Percentiles rank a stretch among this genome's conserved stretches.
These are phyloP conservation scores for Pythium myriotylum DNA, from an alignment of 352 stramenopile genomes.

Conservation along the genomic window DNA sequence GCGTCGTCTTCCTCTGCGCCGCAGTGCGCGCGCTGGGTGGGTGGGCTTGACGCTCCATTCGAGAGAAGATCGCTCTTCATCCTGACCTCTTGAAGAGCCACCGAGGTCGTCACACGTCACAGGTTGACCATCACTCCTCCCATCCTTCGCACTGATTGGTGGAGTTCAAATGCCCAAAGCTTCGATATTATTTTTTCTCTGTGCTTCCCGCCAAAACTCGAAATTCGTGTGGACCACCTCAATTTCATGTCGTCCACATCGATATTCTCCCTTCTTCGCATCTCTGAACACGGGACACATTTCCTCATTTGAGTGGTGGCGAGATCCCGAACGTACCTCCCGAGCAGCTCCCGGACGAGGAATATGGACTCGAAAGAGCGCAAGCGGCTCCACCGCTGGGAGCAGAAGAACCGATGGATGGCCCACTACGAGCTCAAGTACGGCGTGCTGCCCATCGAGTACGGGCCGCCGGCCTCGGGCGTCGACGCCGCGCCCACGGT, in stretches of 20 bases:
- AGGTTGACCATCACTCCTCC: background rate
- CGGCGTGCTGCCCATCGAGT: slow-evolving; percentile 52
- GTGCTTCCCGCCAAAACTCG: too few relatives aligned
- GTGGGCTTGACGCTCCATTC: slow-evolving; percentile 9
- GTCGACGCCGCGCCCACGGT: slow-evolving; percentile 32
- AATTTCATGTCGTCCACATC: slow-evolving; percentile 14
- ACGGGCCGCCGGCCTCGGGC: slow-evolving; percentile 15
- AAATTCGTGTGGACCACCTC: too few relatives aligned
- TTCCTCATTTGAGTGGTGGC: slow-evolving; percentile 5
- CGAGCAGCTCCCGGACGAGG: slow-evolving; percentile 2
- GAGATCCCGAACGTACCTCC: slow-evolving; percentile 14
- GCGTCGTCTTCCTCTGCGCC: slow-evolving; percentile 11
- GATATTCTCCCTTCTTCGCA: background rate
- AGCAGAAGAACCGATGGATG: slow-evolving; percentile 73
- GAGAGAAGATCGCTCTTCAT: background rate
- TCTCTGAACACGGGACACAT: slow-evolving; percentile 12
- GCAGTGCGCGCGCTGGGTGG: slow-evolving; percentile 14
- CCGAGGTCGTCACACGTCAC: slow-evolving; percentile 7
- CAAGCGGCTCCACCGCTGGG: slow-evolving; percentile 61
- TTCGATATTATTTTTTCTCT: too few relatives aligned
- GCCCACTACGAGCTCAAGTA: slow-evolving; percentile 65
- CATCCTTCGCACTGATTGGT: slow-evolving; percentile 11
- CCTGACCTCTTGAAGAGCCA: too few relatives aligned
- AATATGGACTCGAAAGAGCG: slow-evolving; percentile 42
- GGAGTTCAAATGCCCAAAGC: background rate